These are phyloP conservation scores for Choiromyces venosus DNA, from an alignment of 495 filamentous ascomycete genomes.

Conservation along the genomic window DNA sequence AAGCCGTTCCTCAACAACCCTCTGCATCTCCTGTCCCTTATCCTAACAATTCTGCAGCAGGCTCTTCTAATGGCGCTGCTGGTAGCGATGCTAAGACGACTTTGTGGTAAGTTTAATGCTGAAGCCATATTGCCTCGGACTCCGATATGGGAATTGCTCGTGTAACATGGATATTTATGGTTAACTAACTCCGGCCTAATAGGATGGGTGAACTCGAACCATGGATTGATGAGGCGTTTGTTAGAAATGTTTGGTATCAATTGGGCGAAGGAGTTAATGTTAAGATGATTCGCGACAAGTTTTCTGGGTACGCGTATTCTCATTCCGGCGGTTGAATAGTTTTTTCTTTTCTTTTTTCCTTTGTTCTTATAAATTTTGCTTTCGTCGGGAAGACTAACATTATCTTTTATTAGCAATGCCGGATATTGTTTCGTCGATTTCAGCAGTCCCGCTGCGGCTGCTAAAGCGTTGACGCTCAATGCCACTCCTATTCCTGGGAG, in stretches of 20 bases:
- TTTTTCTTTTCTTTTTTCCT: background rate
- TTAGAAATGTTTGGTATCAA: constrained; percentile 85
- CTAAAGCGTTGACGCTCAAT: constrained; percentile 83
- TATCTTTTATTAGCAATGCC: constrained; percentile 72
- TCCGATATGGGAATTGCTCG: background rate
- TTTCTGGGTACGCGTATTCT: constrained; percentile 74
- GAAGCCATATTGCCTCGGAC: constrained; percentile 8
- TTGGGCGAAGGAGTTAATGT: constrained; percentile 93
- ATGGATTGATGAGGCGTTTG: constrained; percentile 99
- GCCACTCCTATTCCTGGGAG: constrained; percentile 91
- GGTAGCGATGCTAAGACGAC: constrained; percentile 70
- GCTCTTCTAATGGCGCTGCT: constrained; percentile 48
- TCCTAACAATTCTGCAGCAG: constrained; percentile 49
- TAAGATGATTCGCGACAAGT: constrained; percentile 99
- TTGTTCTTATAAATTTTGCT: background rate
- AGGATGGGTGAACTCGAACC: constrained; percentile 99
- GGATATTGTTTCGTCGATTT: constrained; percentile 99
- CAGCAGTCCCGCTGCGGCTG: constrained; percentile 70
- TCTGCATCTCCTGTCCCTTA: constrained; percentile 54
- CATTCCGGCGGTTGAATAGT: background rate
- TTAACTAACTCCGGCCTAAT: constrained; percentile 7
- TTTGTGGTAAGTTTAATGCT: constrained; percentile 59
- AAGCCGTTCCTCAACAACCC: constrained; percentile 51
- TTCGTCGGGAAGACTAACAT: constrained; percentile 8
- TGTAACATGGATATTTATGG: constrained; percentile 9